Percentiles rank a stretch among this genome's conserved stretches.
Conservation (phyloP, 2,329 filamentous ascomycete species). For the Aspergillus clavatus region DNA sequence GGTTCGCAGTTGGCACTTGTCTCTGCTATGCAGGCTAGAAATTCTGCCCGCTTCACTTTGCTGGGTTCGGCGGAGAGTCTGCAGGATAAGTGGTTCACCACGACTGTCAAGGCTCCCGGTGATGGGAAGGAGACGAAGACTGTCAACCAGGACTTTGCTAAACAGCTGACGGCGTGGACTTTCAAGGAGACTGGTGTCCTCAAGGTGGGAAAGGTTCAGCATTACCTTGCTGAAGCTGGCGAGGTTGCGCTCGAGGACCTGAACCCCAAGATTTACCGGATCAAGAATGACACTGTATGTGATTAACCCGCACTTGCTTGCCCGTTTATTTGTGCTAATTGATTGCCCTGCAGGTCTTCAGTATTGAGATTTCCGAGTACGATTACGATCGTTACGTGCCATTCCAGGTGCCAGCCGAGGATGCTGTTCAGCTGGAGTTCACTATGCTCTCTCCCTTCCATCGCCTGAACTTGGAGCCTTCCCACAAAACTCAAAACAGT, state of each 20-base stretch:
- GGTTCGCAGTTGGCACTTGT: constrained; percentile 79
- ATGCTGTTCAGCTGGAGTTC: constrained; percentile 89
- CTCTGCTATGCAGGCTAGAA: constrained; percentile 84
- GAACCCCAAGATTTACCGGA: constrained; percentile 85
- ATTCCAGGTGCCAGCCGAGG: constrained; percentile 64
- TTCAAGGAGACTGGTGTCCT: constrained; percentile 93
- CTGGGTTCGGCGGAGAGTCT: constrained; percentile 83
- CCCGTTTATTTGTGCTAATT: constrained; percentile 23
- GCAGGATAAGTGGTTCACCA: constrained; percentile 82
- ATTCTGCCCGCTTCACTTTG: constrained; percentile 83
- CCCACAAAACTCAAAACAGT: constrained; percentile 57
- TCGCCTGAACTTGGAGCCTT: constrained; percentile 66
- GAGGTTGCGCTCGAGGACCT: constrained; percentile 43
- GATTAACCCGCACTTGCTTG: neutral
- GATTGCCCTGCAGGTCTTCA: constrained; percentile 60
- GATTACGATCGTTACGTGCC: constrained; percentile 67
- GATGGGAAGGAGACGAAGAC: constrained; percentile 57
- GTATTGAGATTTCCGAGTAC: constrained; percentile 86
- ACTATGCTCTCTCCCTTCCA: constrained; percentile 98
- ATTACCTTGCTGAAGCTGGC: constrained; percentile 58
- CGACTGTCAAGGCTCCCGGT: constrained; percentile 59
- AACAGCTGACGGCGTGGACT: constrained; percentile 83
- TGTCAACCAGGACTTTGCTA: constrained; percentile 78
- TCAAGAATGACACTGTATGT: constrained; percentile 95
- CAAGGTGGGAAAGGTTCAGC: constrained; percentile 75